Conservation (phyloP, 2,329 filamentous ascomycete genomes). For the Thelonectria rubi region DNA sequence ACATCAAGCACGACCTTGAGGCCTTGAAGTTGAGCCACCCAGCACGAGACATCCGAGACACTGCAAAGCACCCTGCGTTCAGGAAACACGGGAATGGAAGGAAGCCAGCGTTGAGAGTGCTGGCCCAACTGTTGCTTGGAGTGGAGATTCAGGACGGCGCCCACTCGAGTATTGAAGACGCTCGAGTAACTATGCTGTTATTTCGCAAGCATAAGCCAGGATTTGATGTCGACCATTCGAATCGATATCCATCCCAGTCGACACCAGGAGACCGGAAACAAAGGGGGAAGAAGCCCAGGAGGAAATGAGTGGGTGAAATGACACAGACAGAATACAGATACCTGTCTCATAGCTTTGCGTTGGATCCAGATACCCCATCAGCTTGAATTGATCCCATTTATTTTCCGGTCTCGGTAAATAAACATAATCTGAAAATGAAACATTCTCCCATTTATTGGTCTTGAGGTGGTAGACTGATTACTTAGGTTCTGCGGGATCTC, state of each 20-base stretch:
- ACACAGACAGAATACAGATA: neutral
- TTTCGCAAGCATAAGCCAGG: conserved; percentile 84
- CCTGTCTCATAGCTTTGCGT: conserved; percentile 5
- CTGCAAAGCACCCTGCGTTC: conserved; percentile 79
- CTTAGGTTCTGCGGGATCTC: no score
- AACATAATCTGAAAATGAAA: no score
- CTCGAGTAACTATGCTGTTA: conserved; percentile 87
- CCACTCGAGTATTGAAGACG: conserved; percentile 80
- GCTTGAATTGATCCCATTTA: neutral
- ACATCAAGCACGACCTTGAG: conserved; percentile 80
- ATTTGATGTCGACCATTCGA: conserved; percentile 84
- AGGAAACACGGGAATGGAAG: conserved; percentile 72
- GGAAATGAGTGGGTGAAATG: conserved; percentile 49
- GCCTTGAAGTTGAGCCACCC: conserved; percentile 83
- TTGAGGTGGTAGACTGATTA: no score
- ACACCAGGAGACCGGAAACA: conserved; percentile 28
- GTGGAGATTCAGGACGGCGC: conserved; percentile 70
- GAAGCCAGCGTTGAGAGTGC: conserved; percentile 71
- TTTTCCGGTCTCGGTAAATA: no score
- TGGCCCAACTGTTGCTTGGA: conserved; percentile 66
- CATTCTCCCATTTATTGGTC: no score
- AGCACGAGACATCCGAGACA: conserved; percentile 82
- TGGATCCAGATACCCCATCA: conserved; percentile 35
- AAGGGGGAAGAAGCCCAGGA: conserved; percentile 54
- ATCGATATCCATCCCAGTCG: conserved; percentile 63